A percentile compares a stretch with the other conserved stretches of the same genome.
Evolutionary conservation across 192 early-diverging fungal species (phyloP).

Genomic region (Backusella australiensis): DNA sequence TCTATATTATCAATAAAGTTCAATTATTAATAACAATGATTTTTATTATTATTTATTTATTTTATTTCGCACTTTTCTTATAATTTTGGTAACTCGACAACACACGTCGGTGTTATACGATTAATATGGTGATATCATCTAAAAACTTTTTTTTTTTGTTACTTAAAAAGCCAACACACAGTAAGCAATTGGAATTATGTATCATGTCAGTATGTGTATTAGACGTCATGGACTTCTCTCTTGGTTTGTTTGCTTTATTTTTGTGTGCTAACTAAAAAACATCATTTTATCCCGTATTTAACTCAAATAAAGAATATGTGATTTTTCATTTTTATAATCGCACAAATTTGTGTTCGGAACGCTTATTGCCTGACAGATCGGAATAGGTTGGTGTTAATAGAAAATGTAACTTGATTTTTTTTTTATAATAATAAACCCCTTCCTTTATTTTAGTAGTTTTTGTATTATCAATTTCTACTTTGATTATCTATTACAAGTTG

Average conservation of each 20-base stretch:
- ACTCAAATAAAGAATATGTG: background rate
- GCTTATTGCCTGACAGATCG: background rate
- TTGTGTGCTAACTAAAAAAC: background rate
- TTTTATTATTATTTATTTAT: background rate
- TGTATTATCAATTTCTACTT: background rate
- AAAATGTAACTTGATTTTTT: background rate
- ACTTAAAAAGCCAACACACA: background rate
- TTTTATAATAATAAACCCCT: background rate
- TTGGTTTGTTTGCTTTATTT: background rate
- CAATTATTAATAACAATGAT: background rate
- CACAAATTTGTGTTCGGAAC: background rate
- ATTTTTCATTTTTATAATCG: background rate
- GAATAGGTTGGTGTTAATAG: background rate
- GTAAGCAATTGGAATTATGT: background rate
- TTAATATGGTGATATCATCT: background rate
- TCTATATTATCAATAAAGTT: background rate
- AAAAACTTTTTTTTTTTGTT: background rate
- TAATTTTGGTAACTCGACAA: background rate
- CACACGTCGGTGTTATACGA: background rate
- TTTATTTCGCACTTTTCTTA: background rate
- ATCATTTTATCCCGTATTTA: background rate
- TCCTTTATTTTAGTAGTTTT: background rate
- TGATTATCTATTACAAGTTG: background rate
- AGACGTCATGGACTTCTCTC: background rate
- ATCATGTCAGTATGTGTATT: background rate